Evolutionary conservation across 495 filamentous ascomycete genomes (phyloP).

Genomic region (Xylaria acuta): DNA sequence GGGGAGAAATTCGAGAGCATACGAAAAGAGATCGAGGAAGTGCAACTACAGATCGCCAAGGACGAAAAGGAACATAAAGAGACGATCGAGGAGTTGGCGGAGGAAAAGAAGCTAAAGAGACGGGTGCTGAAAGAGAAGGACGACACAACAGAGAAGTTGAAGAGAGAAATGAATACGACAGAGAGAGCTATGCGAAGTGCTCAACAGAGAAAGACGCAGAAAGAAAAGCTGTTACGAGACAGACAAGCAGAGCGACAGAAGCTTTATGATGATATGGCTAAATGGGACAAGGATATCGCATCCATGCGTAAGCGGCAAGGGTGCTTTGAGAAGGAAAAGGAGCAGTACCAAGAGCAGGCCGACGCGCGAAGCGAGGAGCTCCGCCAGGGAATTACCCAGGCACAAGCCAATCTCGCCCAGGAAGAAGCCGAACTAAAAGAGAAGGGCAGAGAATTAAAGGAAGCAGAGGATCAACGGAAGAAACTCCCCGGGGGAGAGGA

Average conservation of each 20-base stretch:
- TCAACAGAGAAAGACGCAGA: slow-evolving; percentile 77
- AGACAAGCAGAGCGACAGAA: slow-evolving; percentile 70
- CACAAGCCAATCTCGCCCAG: slow-evolving; percentile 37
- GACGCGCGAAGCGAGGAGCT: slow-evolving; percentile 39
- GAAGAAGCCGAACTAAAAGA: slow-evolving; percentile 56
- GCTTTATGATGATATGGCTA: slow-evolving; percentile 59
- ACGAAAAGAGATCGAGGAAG: slow-evolving; percentile 71
- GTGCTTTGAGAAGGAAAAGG: slow-evolving; percentile 51
- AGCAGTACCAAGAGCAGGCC: slow-evolving; percentile 42
- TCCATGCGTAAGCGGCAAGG: slow-evolving; percentile 50
- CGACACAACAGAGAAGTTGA: slow-evolving; percentile 79
- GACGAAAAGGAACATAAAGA: slow-evolving; percentile 72
- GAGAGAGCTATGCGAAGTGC: slow-evolving; percentile 86
- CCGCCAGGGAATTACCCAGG: slow-evolving; percentile 39
- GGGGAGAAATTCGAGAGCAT: slow-evolving; percentile 75
- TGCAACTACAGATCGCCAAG: slow-evolving; percentile 57
- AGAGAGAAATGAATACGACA: slow-evolving; percentile 77
- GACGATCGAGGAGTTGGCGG: slow-evolving; percentile 76
- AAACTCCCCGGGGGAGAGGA: slow-evolving; percentile 60
- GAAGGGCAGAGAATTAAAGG: slow-evolving; percentile 54
- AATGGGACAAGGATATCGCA: slow-evolving; percentile 62
- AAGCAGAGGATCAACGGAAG: slow-evolving; percentile 61
- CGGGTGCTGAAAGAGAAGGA: slow-evolving; percentile 83
- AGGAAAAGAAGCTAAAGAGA: slow-evolving; percentile 72
- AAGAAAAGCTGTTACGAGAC: slow-evolving; percentile 78